These are phyloP conservation scores for Mycena galericulata DNA, from an alignment of 768 basidiomycete genomes.

Conservation along the genomic window DNA sequence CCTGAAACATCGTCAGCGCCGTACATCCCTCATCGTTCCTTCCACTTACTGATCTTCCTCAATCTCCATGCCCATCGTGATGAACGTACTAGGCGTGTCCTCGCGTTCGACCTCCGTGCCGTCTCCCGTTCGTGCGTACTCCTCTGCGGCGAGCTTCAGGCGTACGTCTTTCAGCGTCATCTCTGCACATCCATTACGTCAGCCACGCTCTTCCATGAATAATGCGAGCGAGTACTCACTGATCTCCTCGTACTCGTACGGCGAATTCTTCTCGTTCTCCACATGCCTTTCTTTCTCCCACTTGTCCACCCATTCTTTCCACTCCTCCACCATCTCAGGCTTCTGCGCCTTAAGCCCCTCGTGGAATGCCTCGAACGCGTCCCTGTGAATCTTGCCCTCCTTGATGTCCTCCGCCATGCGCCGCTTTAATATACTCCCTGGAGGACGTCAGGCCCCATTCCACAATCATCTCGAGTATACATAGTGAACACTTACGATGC, in stretches of 20 bases:
- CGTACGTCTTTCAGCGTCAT: constrained; percentile 2
- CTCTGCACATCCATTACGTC: not conserved
- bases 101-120: not conserved
- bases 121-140: not conserved
- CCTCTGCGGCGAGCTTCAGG: constrained; percentile 2
- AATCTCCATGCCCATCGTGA: constrained; percentile 1
- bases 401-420: constrained; percentile 9
- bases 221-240: not conserved
- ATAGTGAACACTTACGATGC: not conserved
- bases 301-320: not conserved
- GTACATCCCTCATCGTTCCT: not conserved
- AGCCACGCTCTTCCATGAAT: not conserved
- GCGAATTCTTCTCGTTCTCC: not conserved
- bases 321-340: not conserved
- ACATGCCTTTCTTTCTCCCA: not conserved
- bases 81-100: constrained; percentile 10
- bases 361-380: not conserved
- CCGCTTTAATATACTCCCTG: not conserved
- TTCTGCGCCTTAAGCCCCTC: not conserved
- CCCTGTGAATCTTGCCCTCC: not conserved
- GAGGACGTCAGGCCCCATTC: not conserved
- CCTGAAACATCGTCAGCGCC: not conserved
- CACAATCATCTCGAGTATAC: not conserved
- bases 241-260: constrained; percentile 3
- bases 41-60: constrained; percentile 7